A percentile compares a stretch with the other conserved stretches of the same genome.
These are phyloP conservation scores for Pyrenophora teres DNA, from an alignment of 2,329 filamentous ascomycete genomes.

Conservation along the genomic window DNA sequence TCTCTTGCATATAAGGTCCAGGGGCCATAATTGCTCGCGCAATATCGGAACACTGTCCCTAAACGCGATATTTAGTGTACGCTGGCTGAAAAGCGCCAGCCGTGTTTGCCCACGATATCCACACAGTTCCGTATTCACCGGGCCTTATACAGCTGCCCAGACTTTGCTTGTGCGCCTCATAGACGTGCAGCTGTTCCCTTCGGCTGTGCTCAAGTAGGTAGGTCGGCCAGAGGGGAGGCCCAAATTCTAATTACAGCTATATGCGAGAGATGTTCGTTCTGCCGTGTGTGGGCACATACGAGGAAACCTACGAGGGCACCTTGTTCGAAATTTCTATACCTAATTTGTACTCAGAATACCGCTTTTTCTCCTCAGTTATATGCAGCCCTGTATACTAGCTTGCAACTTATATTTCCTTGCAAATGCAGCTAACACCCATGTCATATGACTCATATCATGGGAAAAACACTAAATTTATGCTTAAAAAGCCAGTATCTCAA, in stretches of 20 bases:
- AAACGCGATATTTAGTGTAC: constrained; percentile 30
- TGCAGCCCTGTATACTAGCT: no score
- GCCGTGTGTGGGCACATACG: no score
- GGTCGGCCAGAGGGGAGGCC: constrained; percentile 2
- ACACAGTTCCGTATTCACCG: constrained; percentile 1
- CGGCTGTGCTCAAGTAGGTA: constrained; percentile 17
- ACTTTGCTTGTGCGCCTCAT: not conserved
- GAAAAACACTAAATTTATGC: no score
- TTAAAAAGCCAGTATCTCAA: no score
- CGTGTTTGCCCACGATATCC: constrained; percentile 28
- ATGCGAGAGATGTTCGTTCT: constrained; percentile 16
- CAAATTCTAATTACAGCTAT: constrained; percentile 4
- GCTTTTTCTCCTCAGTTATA: no score
- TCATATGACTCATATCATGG: no score
- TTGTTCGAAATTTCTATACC: no score
- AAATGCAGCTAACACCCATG: no score
- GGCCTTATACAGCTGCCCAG: constrained; percentile 1
- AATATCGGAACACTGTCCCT: constrained; percentile 27
- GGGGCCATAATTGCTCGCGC: constrained; percentile 24
- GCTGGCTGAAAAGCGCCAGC: constrained; percentile 9
- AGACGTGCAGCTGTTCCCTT: constrained; percentile 8
- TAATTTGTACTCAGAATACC: no score
- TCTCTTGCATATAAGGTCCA: constrained; percentile 26
- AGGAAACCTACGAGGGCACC: no score
- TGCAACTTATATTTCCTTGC: no score